Evolutionary conservation across 108 stramenopile species (phyloP), one percentile per base, ranked within the genome.

Genomic region (Nitzschia inconspicua): DNA sequence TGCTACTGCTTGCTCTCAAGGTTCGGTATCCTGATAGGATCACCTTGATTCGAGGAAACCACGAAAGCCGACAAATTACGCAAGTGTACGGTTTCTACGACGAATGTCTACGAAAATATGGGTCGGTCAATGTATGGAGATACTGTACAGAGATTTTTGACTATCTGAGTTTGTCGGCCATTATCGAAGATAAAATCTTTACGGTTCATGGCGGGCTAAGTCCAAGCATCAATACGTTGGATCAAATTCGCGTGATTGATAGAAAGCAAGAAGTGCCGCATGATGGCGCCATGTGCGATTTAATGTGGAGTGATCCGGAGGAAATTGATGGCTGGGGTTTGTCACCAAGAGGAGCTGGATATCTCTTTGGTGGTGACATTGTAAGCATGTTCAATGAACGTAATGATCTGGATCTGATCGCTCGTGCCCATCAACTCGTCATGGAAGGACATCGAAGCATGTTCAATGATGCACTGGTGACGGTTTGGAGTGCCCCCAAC

Each of bases 41-140:
- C 63, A 99, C 98, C 0, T 72, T 99, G 3, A 96, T 99, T 41
- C 87, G 98, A 5, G 98, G 98, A 37, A 98, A 99, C 74, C 97
- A 98, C 53, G 97, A 99, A 68, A 77, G 78, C 44, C 79, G 96
- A 13, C 98, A 99, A 63, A 99, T 97, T 44, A 97, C 96, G 2
- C 96, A 98, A 72, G 98, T 99, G 0, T 99, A 99, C 65, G 98
- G 98, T 16, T 99, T 99, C 63, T 99, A 99, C 76, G 98, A 99
- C 65, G 98, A 99, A 65, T 99, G 98, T 72, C 65, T 99, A 19
- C 76, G 96, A 44, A 99, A 99, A 72, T 99, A 99, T 62, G 97
- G 97, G 10, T 80, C 75, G 39, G 98, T 97, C 47, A 96, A 97
- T 76, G 98, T 99, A 6, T 99, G 98, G 98, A 73, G 96, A 35